Evolutionary conservation across 345 rosid species (phyloP), one percentile per base, ranked within the genome.

Genomic region (Adansonia digitata): DNA sequence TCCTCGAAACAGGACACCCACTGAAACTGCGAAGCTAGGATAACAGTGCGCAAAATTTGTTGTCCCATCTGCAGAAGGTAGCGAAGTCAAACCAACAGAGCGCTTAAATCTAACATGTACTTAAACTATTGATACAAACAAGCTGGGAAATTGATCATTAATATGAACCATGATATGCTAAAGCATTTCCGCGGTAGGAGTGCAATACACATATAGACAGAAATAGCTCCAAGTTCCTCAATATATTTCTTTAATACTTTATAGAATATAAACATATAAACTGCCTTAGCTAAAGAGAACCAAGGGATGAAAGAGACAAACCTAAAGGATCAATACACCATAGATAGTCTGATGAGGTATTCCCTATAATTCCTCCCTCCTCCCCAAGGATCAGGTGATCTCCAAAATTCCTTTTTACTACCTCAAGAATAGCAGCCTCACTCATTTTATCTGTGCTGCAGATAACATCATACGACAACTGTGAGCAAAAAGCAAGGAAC

Each of bases 281-380:
- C 63, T 73, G 31, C 8, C 29, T 35, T 34, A 11, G n/a, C 56
- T 24, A 60, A 18, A 15, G 12, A 27, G 59, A 66, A 59, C 22
- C 2, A 67, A 72, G 52, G 60, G 57, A 31, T 62, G 4, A 20
- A 74, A 78, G 77, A 77, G 18, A 78, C 82, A 75, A 78, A 94
- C 98, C 98, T 83, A 94, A 84, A 61, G 98, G 98, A 81, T 94
- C 97, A 73, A 94, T 90, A 80, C 98, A 94, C 98, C 98, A 94
- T 17, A 94, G 91, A 83, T 94, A 94, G 79, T 88, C 98, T 34
- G 98, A 94, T 39, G 86, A 78, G 1, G 94, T 52, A 80, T 94
- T 91, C 40, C 98, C 97, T 20, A 88, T 86, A 12, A 92, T 75
- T 77, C 97, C 98, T 66, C 97, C 97, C 85, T 94, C 97, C 81